These are phyloP conservation scores for Auricularia sp. DNA, from an alignment of 768 basidiomycete species.

Conservation along the genomic window DNA sequence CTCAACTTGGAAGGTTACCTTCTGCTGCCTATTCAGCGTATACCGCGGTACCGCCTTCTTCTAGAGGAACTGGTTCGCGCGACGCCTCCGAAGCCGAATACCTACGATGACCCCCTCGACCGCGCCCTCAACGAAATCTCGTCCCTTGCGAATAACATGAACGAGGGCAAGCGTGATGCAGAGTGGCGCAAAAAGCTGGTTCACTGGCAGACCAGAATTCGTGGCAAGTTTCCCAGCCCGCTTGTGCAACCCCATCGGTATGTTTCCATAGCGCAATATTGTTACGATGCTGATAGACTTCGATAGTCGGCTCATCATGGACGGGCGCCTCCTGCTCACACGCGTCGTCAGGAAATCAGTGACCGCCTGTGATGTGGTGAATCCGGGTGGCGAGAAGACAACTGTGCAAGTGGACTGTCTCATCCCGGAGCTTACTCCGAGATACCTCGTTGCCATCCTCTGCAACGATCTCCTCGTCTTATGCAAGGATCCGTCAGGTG, in stretches of 20 bases:
- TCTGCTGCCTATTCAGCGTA: constrained; percentile 88
- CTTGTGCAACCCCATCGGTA: constrained; percentile 95
- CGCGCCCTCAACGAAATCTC: constrained; percentile 82
- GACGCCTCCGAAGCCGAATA: constrained; percentile 72
- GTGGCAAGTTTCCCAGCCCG: constrained; percentile 91
- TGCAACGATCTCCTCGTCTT: constrained; percentile 92
- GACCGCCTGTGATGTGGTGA: constrained; percentile 71
- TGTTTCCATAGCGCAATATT: constrained; percentile 13
- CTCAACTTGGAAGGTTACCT: constrained; percentile 91
- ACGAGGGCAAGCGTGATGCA: constrained; percentile 93
- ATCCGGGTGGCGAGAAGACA: constrained; percentile 65
- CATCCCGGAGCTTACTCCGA: constrained; percentile 73
- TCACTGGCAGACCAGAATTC: constrained; percentile 82
- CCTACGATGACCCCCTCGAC: constrained; percentile 74
- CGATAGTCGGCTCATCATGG: constrained; percentile 80
- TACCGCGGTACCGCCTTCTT: constrained; percentile 91
- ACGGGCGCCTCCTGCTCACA: constrained; percentile 74
- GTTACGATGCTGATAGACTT: too few relatives aligned
- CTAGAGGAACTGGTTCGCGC: constrained; percentile 78
- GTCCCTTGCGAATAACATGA: constrained; percentile 86
- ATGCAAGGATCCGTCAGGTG: constrained; percentile 77
- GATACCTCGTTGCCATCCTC: constrained; percentile 69
- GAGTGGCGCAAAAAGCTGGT: constrained; percentile 88
- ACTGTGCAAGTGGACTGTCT: constrained; percentile 87
- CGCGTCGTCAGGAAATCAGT: constrained; percentile 84